Percentiles rank a stretch among this genome's conserved stretches.
These are phyloP conservation scores for Hyphopichia buzzinii DNA, from an alignment of 1,139 yeast genomes.

Conservation along the genomic window DNA sequence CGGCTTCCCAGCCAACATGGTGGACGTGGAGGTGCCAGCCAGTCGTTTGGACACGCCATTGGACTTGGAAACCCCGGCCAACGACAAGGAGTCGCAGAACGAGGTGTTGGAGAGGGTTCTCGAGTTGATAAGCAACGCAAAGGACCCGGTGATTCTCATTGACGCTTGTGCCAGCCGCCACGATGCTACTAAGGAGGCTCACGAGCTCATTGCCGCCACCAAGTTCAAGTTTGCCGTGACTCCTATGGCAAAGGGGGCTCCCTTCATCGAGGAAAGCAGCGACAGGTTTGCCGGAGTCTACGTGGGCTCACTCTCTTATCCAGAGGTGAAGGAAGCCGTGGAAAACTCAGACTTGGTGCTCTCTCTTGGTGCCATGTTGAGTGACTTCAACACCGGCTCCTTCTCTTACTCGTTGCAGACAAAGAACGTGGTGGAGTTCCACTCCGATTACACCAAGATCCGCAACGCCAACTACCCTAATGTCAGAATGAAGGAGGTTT, in stretches of 20 bases:
- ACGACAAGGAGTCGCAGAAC: conserved; percentile 28
- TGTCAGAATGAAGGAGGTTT: conserved; percentile 36
- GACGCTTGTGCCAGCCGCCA: conserved; percentile 41
- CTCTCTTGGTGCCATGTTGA: conserved; percentile 35
- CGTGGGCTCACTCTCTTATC: conserved; percentile 32
- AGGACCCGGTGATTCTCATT: conserved; percentile 32
- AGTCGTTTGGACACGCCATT: conserved; percentile 29
- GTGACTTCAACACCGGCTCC: conserved; percentile 42
- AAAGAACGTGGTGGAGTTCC: conserved; percentile 39
- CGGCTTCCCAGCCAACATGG: conserved; percentile 39
- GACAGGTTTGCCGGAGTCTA: conserved; percentile 30
- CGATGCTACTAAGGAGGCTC: conserved; percentile 29
- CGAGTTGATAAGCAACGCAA: conserved; percentile 24
- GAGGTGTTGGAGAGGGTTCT: conserved; percentile 31
- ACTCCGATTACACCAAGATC: conserved; percentile 38
- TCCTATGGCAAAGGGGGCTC: conserved; percentile 36
- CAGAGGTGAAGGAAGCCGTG: conserved; percentile 28
- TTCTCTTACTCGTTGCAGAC: conserved; percentile 38
- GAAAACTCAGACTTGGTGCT: conserved; percentile 31
- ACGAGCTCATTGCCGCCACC: conserved; percentile 27
- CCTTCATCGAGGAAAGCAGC: conserved; percentile 25
- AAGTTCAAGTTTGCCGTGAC: conserved; percentile 30
- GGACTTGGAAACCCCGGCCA: conserved; percentile 26
- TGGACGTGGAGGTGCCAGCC: conserved; percentile 32
- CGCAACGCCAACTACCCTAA: conserved; percentile 33